Evolutionary conservation across 2,329 filamentous ascomycete species (phyloP).

Genomic region (Chaetomium globosum): DNA sequence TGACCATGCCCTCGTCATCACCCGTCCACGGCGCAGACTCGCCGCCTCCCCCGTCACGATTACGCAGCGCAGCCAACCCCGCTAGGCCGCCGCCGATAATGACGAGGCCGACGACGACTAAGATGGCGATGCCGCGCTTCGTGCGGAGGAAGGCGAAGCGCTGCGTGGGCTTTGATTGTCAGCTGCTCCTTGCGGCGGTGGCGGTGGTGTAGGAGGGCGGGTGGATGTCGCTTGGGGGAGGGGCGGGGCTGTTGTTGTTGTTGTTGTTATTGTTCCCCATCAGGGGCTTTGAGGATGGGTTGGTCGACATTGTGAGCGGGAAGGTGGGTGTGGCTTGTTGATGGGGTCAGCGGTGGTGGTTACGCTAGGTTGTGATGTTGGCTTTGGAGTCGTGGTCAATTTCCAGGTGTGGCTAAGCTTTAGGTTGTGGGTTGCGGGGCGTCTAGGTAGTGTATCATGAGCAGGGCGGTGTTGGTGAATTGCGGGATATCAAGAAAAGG

Average conservation of each 20-base stretch:
- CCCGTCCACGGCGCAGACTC: not conserved
- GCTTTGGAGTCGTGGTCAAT: not conserved
- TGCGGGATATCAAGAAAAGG: not conserved
- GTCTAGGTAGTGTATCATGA: not conserved
- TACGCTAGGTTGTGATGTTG: not conserved
- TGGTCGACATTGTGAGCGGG: slow-evolving; percentile 7
- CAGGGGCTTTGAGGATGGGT: slow-evolving; percentile 16
- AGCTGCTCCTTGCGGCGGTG: slow-evolving; percentile 31
- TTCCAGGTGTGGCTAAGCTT: not conserved
- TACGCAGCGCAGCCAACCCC: slow-evolving; percentile 42
- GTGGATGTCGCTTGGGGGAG: not conserved
- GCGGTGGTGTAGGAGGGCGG: slow-evolving; percentile 10
- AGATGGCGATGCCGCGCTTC: slow-evolving; percentile 39
- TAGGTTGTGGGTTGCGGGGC: not conserved
- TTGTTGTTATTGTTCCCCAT: not conserved
- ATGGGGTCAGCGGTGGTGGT: not conserved
- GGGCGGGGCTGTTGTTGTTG: not conserved
- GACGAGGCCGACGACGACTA: slow-evolving; percentile 38
- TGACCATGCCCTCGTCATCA: slow-evolving; percentile 39
- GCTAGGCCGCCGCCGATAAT: slow-evolving; percentile 44
- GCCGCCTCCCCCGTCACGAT: slow-evolving; percentile 9
- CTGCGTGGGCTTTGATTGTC: slow-evolving; percentile 38
- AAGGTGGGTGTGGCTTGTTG: not conserved
- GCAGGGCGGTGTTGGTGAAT: not conserved
- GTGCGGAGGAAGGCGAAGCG: slow-evolving; percentile 40